Base-by-base conservation (phyloP, 225 moss, liverwort and hornwort species). In the Physcomitrium patens region DNA sequence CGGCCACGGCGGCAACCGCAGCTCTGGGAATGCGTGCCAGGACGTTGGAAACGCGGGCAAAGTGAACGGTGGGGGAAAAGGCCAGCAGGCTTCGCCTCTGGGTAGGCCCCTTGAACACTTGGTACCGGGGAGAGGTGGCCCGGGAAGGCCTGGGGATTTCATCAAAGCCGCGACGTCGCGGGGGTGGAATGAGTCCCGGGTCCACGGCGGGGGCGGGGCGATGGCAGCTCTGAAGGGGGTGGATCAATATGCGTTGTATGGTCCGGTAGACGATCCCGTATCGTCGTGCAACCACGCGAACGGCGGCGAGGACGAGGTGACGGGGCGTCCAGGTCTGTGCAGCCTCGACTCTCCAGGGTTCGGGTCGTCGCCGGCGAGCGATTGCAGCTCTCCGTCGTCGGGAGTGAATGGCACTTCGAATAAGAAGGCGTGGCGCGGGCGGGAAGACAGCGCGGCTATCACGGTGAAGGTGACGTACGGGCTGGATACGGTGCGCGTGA, bases 311-410 rank as follows among this genome's bases (percentile, higher is more conserved):
- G 90, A 89, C n/a, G 87, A 82, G 50, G 79, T 76, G 18, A 82
- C 77, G 2, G 84, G 87, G 24, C 86, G 68, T 12, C 86, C 83
- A 6, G 79, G 80, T 48, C 12, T 78, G 63, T 81, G 89, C n/a
- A 77, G 77, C 49, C 87, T 87, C n/a, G 79, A 82, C 26, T 84
- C 86, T 7, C 92, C 83, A 0, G 89, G 88, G 67, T 84, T 92
- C 3, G 92, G 91, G 42, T 94, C 94, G 16, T 96, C 96, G 6
- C 91, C 86, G 18, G 86, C 88, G 0, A 84, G 90, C 71, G 93
- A 99, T 76, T 88, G 93, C 65, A 95, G 95, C 12, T 95, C 95
- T 17, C 99, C 99, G 12, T 95, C 93, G 15, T 95, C 95, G 13
- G 92, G 79, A 15, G 64, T 84, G 27, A 82, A 83, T n/a, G 90